Percentiles rank a stretch among this genome's conserved stretches.
Evolutionary conservation across 257 asterid genomes (phyloP).

Genomic region (Forsythia viridissima): DNA sequence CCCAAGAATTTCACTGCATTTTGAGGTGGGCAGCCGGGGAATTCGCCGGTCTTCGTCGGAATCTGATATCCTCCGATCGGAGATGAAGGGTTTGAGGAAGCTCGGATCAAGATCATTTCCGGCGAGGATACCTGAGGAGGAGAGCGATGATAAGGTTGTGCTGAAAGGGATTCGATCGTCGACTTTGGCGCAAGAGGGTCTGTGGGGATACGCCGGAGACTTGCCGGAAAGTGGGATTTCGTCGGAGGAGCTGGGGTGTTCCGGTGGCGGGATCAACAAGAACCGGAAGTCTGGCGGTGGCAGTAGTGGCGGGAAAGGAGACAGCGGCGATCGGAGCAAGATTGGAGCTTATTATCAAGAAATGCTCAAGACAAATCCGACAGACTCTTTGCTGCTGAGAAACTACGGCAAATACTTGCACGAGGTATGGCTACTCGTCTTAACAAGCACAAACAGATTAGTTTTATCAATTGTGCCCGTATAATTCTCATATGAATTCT

Average conservation of each 20-base stretch:
- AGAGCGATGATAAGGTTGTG: neutral
- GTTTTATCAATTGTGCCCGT: neutral
- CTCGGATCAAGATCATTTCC: constrained; percentile 39
- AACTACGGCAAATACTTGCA: constrained; percentile 78
- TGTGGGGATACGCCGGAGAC: constrained; percentile 15
- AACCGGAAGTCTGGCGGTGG: constrained; percentile 48
- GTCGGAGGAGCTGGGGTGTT: constrained; percentile 36
- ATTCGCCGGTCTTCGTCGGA: constrained; percentile 49
- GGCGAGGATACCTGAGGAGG: constrained; percentile 38
- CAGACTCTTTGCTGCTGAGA: constrained; percentile 54
- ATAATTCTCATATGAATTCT: neutral
- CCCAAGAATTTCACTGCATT: constrained; percentile 28
- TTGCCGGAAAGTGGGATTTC: constrained; percentile 21
- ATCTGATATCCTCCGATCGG: constrained; percentile 34
- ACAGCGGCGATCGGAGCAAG: constrained; percentile 30
- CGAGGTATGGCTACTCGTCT: constrained; percentile 43
- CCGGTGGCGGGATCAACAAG: constrained; percentile 53
- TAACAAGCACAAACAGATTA: neutral
- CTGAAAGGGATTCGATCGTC: constrained; percentile 4
- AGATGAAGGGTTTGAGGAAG: constrained; percentile 22
- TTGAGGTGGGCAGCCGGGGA: constrained; percentile 21
- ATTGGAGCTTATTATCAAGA: constrained; percentile 51
- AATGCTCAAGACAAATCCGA: constrained; percentile 57
- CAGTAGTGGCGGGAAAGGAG: constrained; percentile 20
- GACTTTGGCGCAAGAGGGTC: constrained; percentile 13